Evolutionary conservation across 805 yeast genomes (phyloP), one percentile per base, ranked within the genome.

Genomic region (Teunomyces atbi): DNA sequence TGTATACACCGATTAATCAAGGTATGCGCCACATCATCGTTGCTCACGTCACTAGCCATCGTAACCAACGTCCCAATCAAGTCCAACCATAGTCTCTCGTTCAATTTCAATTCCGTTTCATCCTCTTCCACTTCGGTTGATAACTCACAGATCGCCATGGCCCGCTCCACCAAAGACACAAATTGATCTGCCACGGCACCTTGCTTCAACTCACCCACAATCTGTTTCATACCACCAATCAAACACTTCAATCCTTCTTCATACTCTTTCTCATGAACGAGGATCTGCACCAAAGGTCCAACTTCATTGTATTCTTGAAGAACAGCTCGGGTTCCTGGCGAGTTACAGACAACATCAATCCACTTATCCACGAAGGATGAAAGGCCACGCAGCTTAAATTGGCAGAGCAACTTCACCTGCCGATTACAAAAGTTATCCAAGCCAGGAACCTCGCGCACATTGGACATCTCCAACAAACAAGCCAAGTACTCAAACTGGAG

Each of bases 111-210:
- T 46, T 49, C 26, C 45, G 47, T 28, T 19, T 16, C 13, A 35
- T 36, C 18, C 34, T 42, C 10, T 20, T 36, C 10, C 32, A 47
- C 19, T 56, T 49, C 16, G 1, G 47, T 56, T 6, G 57, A 55
- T 3, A 19, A 13, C 26, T 58, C 69, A 42, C 68, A 67, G 3
- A 60, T 57, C 28, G 49, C 56, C 59, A 65, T 65, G 3, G 68
- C 77, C 38, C 60, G 52, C 20, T 57, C 57, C 23, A 73, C 50
- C 38, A 57, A 68, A 4, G 59, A 59, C 69, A 73, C 68, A 19
- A 75, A 53, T n/a, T 6, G 13, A 6, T 37, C 35, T 23, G 55
- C 39, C 11, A 47, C 47, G n/a, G n/a, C 19, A 37, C 1, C 47
- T 44, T 3, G 53, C 51, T 6, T 61, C 46, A 47, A 45, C 8